These are phyloP conservation scores for Albifimbria verrucaria DNA, from an alignment of 2,329 filamentous ascomycete genomes.

Conservation along the genomic window DNA sequence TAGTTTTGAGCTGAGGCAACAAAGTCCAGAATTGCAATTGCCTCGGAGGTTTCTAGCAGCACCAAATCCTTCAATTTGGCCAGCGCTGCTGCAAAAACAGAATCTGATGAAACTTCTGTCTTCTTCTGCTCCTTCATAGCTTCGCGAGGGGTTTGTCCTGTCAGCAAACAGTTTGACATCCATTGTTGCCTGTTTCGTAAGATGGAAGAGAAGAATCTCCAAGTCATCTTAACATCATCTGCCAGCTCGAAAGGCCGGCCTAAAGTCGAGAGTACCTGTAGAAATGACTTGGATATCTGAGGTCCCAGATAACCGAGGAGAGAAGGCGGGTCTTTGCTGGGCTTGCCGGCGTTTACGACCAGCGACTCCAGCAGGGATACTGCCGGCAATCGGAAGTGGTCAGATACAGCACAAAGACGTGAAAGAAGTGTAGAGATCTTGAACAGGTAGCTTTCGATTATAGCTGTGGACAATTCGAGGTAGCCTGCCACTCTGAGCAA, in stretches of 20 bases:
- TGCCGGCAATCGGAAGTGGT: slow-evolving; percentile 62
- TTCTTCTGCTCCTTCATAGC: slow-evolving; percentile 57
- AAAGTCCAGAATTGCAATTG: slow-evolving; percentile 79
- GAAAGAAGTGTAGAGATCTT: slow-evolving; percentile 74
- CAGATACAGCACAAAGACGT: slow-evolving; percentile 69
- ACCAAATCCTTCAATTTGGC: slow-evolving; percentile 65
- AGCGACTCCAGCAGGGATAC: slow-evolving; percentile 70
- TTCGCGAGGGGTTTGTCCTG: slow-evolving; percentile 79
- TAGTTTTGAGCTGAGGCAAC: slow-evolving; percentile 85
- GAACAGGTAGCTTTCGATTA: slow-evolving; percentile 76
- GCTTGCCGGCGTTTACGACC: slow-evolving; percentile 65
- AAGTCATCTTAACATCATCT: slow-evolving; percentile 65
- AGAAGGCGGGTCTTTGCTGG: slow-evolving; percentile 77
- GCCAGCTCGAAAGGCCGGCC: slow-evolving; percentile 70
- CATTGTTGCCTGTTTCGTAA: slow-evolving; percentile 90
- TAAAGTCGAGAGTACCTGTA: slow-evolving; percentile 72
- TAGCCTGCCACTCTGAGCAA: slow-evolving; percentile 69
- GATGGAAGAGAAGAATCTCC: slow-evolving; percentile 82
- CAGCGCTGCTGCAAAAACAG: slow-evolving; percentile 73
- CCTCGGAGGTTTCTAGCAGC: slow-evolving; percentile 60
- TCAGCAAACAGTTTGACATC: slow-evolving; percentile 91
- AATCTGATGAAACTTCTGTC: slow-evolving; percentile 48
- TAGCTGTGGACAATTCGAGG: slow-evolving; percentile 58
- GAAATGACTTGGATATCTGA: slow-evolving; percentile 77
- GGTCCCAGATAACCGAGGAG: slow-evolving; percentile 86